These are phyloP conservation scores for Berkeleyomyces rouxiae DNA, from an alignment of 2,329 filamentous ascomycete species.

Conservation along the genomic window DNA sequence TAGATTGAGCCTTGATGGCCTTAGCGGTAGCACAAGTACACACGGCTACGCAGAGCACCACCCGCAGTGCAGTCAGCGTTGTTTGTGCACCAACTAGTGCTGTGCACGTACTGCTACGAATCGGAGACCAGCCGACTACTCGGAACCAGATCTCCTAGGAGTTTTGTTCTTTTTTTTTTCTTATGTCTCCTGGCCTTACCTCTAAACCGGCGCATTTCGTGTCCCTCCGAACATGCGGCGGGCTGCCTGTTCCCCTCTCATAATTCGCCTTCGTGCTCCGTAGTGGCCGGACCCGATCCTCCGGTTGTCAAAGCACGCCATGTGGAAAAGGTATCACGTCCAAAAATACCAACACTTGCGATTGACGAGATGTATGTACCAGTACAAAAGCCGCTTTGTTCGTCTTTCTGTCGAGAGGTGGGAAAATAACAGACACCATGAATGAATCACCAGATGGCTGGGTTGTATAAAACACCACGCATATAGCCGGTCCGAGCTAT, in stretches of 20 bases:
- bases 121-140: neutral
- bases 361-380: neutral
- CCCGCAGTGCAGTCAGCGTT: neutral
- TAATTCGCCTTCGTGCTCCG: no score
- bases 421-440: neutral
- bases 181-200: neutral
- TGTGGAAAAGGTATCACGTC: no score
- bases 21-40: neutral
- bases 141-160: neutral
- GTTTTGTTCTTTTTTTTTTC: neutral
- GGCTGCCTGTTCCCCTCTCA: no score
- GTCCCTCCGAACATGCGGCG: no score
- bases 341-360: no score
- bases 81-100: neutral
- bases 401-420: neutral
- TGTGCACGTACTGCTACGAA: neutral
- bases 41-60: neutral
- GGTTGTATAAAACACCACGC: neutral
- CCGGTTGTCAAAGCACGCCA: no score
- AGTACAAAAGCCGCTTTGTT: neutral
- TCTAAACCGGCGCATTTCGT: no score
- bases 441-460: neutral
- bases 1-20: neutral
- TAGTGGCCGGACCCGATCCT: no score
- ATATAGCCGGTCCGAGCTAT: neutral